Evolutionary conservation across 1,284 basidiomycete species (phyloP).

Genomic region (Lignosus rhinocerotis): DNA sequence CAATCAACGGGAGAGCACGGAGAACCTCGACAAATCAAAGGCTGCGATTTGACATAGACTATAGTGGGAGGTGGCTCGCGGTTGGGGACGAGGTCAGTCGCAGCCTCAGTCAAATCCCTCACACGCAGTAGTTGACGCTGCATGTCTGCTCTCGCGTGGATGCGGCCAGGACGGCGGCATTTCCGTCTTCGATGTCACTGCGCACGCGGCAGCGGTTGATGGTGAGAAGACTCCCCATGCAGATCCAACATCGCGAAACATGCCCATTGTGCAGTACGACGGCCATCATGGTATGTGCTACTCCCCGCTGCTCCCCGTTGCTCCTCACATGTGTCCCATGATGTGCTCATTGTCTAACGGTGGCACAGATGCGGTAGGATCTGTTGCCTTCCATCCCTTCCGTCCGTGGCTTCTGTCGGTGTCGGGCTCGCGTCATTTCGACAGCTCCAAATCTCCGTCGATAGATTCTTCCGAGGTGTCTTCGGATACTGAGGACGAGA

Average conservation of each 20-base stretch:
- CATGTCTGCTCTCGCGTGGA: slow-evolving; percentile 5
- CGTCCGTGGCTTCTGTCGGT: slow-evolving; percentile 52
- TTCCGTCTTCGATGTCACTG: slow-evolving; percentile 23
- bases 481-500: slow-evolving; percentile 14
- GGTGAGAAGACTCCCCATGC: slow-evolving; percentile 10
- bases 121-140: background rate
- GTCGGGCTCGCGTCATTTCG: slow-evolving; percentile 71
- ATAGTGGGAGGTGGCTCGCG: slow-evolving; percentile 66
- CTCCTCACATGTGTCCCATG: background rate
- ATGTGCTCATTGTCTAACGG: slow-evolving; percentile 3
- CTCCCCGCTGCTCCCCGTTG: slow-evolving; percentile 1
- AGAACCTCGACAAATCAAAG: slow-evolving; percentile 70
- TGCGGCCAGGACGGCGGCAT: slow-evolving; percentile 22
- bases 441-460: slow-evolving; percentile 5
- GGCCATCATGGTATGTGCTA: slow-evolving; percentile 20
- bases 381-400: slow-evolving; percentile 62
- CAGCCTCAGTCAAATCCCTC: background rate
- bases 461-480: background rate
- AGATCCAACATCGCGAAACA: slow-evolving; percentile 11
- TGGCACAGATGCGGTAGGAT: slow-evolving; percentile 57
- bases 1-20: slow-evolving; percentile 16
- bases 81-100: slow-evolving; percentile 69
- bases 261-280: slow-evolving; percentile 17
- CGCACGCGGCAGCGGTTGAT: slow-evolving; percentile 4
- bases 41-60: slow-evolving; percentile 76